A percentile compares a stretch with the other conserved stretches of the same genome.
Conservation (phyloP, 2,329 filamentous ascomycete genomes). For the Aspergillus ruber region DNA sequence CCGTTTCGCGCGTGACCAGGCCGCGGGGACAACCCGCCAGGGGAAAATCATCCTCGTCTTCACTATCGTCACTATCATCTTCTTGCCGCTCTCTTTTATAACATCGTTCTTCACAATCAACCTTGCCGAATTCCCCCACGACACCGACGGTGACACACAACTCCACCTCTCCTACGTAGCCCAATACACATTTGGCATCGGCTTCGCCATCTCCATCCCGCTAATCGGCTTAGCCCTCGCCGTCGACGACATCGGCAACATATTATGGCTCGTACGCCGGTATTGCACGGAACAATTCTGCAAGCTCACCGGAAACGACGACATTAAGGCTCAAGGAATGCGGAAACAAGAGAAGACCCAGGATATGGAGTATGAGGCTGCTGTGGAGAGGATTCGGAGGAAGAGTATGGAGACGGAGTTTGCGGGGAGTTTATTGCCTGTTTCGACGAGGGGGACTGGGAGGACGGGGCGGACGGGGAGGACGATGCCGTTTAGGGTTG, state of each 20-base stretch:
- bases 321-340: not conserved
- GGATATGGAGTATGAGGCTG: slow-evolving; percentile 19
- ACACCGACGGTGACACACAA: slow-evolving; percentile 20
- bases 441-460: slow-evolving; percentile 19
- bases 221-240: slow-evolving; percentile 43
- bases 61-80: slow-evolving; percentile 54
- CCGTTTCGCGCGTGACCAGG: slow-evolving; percentile 52
- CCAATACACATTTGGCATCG: slow-evolving; percentile 52
- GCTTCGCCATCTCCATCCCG: slow-evolving; percentile 48
- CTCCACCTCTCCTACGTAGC: slow-evolving; percentile 47
- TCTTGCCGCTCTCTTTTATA: slow-evolving; percentile 52
- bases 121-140: slow-evolving; percentile 43
- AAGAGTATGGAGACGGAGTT: slow-evolving; percentile 21
- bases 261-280: not conserved
- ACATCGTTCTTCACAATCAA: slow-evolving; percentile 52
- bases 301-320: not conserved
- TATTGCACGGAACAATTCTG: not conserved
- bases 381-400: slow-evolving; percentile 16
- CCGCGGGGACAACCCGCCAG: slow-evolving; percentile 54
- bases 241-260: slow-evolving; percentile 37
- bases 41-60: slow-evolving; percentile 54
- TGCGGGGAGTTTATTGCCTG: slow-evolving; percentile 18
- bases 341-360: slow-evolving; percentile 8
- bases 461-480: not conserved
- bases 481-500: not conserved